Conservation (phyloP, 2,329 filamentous ascomycete species). For the Verticillium nubilum region DNA sequence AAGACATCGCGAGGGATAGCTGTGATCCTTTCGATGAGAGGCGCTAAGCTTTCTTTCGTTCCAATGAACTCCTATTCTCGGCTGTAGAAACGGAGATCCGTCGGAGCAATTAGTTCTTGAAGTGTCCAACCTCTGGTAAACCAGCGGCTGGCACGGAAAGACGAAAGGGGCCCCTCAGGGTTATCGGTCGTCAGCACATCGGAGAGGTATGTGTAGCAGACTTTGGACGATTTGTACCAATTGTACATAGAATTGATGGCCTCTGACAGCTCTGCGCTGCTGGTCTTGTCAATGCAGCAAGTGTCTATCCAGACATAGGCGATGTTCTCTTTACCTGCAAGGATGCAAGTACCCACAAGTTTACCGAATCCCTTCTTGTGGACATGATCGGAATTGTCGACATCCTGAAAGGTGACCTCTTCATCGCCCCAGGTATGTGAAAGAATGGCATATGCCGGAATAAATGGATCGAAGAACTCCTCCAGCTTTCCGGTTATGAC, state of each 20-base stretch:
- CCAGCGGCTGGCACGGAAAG: slow-evolving; percentile 13
- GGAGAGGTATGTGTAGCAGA: slow-evolving; percentile 9
- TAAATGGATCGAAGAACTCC: slow-evolving; percentile 10
- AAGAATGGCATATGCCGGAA: slow-evolving; percentile 25
- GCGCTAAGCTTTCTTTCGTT: slow-evolving; percentile 1
- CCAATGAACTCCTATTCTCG: slow-evolving; percentile 9
- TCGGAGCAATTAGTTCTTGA: slow-evolving; percentile 19
- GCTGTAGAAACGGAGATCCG: slow-evolving; percentile 13
- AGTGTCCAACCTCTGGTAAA: slow-evolving; percentile 18
- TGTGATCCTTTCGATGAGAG: slow-evolving; percentile 20
- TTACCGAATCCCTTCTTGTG: slow-evolving; percentile 17
- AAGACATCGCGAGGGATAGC: slow-evolving; percentile 12
- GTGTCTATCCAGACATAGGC: slow-evolving; percentile 10
- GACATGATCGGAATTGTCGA: slow-evolving; percentile 1
- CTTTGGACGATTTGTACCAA: slow-evolving; percentile 8
- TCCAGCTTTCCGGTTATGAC: slow-evolving; percentile 13
- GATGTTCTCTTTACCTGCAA: slow-evolving; percentile 5
- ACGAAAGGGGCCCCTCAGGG: not conserved
- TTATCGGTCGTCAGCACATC: not conserved
- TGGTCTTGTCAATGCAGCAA: slow-evolving; percentile 13
- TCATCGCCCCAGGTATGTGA: slow-evolving; percentile 27
- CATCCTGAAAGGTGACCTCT: slow-evolving; percentile 22
- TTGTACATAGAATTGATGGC: slow-evolving; percentile 11
- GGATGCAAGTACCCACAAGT: slow-evolving; percentile 12
- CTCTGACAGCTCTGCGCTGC: slow-evolving; percentile 8